Base-by-base conservation (phyloP, 2,329 filamentous ascomycete species). In the Phaeosphaeriaceae sp. region DNA sequence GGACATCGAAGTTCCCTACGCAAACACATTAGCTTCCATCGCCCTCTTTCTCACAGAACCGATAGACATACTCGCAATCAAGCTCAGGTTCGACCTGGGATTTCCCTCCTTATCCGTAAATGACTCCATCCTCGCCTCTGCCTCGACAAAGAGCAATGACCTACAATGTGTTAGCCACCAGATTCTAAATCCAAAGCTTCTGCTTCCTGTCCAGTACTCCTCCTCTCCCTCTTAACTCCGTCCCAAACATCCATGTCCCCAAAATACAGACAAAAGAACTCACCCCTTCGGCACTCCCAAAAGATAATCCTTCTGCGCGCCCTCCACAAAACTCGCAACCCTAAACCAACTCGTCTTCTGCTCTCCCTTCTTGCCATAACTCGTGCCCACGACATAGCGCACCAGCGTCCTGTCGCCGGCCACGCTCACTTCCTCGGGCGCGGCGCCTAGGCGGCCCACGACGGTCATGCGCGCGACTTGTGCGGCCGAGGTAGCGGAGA, bases 301-400 rank as follows among this genome's bases (percentile, higher is more conserved):
- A 68, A 97, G 76, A 72, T 86, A 89, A 62, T 97, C 91, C 72
- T 89, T 88, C 75, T 85, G 83, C 50, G 85, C 79, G 13, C 90
- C 91, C 64, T 91, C 88, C 15, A 82, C 81, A 76, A 98, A 98
- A 80, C 84, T 88, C 33, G 88, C 83, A 54, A 98, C 83, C 57
- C 84, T 85, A 85, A 96, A 98, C 91, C 91, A 98, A 83, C 89
- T 95, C 27, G 90, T 91, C 75, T 88, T 85, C 73, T 87, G 84
- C 17, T 94, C 90, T 13, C 94, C 91, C 65, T 80, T 82, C 60
- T 83, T 80, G 15, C 92, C 92, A 58, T 76, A 78, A 77, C 82
- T 88, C 70, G 88, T 91, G 51, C 87, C 93, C 62, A 99, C 82
- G 4, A 88, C 81, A 77, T 96, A 98, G 70, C 86, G 87, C 72